Evolutionary conservation across 257 asterid genomes (phyloP).

Genomic region (Capsicum chinense): DNA sequence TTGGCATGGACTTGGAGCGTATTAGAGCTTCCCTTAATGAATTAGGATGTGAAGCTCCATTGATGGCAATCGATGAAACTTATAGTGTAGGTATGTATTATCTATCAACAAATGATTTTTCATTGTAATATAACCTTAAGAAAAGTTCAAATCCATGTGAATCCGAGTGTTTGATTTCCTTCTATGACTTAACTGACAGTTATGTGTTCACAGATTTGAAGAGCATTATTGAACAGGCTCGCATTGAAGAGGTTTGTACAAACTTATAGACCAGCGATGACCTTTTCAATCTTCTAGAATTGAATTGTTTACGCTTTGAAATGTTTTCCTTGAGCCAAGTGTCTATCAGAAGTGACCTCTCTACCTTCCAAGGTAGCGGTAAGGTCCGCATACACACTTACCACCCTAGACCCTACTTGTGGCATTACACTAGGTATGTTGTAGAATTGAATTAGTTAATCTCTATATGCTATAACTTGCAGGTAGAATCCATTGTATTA

Average conservation of each 20-base stretch:
- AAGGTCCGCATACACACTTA: too few relatives aligned
- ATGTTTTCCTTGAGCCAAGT: too few relatives aligned
- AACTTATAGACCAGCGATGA: slow-evolving; percentile 26
- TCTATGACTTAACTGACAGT: slow-evolving; percentile 21
- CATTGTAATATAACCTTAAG: slow-evolving; percentile 22
- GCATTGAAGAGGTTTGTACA: slow-evolving; percentile 70
- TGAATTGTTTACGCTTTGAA: too few relatives aligned
- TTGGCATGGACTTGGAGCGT: slow-evolving; percentile 68
- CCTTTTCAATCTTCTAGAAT: too few relatives aligned
- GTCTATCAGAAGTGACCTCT: too few relatives aligned
- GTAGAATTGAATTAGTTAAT: slow-evolving; percentile 12
- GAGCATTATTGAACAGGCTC: slow-evolving; percentile 70
- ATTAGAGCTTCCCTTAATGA: slow-evolving; percentile 61
- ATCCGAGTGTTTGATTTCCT: neutral
- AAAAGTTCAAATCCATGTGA: neutral
- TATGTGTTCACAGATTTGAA: slow-evolving; percentile 69
- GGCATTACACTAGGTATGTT: neutral
- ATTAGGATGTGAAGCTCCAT: slow-evolving; percentile 62
- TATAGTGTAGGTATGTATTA: slow-evolving; percentile 67
- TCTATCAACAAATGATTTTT: slow-evolving; percentile 25
- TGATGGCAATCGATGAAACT: slow-evolving; percentile 53
- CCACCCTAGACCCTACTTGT: too few relatives aligned
- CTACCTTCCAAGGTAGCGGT: too few relatives aligned
- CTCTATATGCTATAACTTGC: slow-evolving; percentile 36
- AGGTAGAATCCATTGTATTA: slow-evolving; percentile 86